Evolutionary conservation across 441 rosid species (phyloP), one percentile per base, ranked within the genome.

Genomic region (Geranium incanum): DNA sequence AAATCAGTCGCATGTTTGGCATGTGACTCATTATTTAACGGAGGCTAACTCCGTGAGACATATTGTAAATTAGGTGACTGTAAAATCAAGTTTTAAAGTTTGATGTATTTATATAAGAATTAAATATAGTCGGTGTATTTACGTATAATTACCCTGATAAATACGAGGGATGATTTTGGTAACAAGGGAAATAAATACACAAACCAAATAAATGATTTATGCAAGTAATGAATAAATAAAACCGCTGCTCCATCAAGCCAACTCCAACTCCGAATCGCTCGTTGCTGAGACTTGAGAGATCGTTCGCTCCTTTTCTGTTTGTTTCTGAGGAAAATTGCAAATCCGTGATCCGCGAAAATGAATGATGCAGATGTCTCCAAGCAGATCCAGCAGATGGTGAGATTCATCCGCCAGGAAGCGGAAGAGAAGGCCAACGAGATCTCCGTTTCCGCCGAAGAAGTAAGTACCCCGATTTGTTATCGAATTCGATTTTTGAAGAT

Each of bases 341-440:
- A 65, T 63, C 52, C 64, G 41, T 5, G 41, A 19, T 36, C 68
- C 9, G 84, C 78, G 68, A 86, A 85, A 78, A 91, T 93, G 98
- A 91, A 93, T 79, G 93, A 93, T 78, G 84, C 86, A 11, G 96
- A 93, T 86, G 94, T 91, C 1, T 81, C 97, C 36, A 84, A 74
- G 79, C 96, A 93, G 92, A 91, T 91, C 87, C 89, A 91, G 84
- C 94, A 91, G 88, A 91, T 93, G 97, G 91, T 91, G 76, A 80
- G 93, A 71, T 91, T 93, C 84, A 87, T 91, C 84, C 91, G 89
- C 76, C 98, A 91, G 71, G 98, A 91, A 80, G 97, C 95, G 11
- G 89, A 91, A 78, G 97, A 93, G 81, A 91, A 88, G 64, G 91
- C 93, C 80, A 89, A 87, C 74, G 98, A 91, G 91, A 91, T 93